These are phyloP conservation scores for Metschnikowia lunata DNA, from an alignment of 805 yeast species.

Conservation along the genomic window DNA sequence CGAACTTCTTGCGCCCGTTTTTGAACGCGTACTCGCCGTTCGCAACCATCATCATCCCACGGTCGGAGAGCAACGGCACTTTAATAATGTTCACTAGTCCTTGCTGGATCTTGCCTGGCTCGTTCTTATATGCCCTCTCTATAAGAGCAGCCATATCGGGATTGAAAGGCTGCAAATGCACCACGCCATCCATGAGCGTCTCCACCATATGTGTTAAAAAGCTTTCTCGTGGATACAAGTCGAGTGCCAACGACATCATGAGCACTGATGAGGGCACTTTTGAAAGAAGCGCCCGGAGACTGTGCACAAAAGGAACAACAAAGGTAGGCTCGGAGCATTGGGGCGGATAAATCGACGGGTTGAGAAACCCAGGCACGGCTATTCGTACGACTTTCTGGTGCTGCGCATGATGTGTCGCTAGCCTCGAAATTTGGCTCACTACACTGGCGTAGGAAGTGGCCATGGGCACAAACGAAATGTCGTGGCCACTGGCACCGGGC, in stretches of 20 bases:
- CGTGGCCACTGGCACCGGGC: constrained; percentile 63
- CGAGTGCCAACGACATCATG: constrained; percentile 56
- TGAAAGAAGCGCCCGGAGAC: constrained; percentile 51
- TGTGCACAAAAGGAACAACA: constrained; percentile 57
- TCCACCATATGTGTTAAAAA: constrained; percentile 50
- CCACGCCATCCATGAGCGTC: constrained; percentile 56
- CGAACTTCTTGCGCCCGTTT: constrained; percentile 78
- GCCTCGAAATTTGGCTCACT: constrained; percentile 40
- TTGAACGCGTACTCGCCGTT: constrained; percentile 80
- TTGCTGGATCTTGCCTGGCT: constrained; percentile 75
- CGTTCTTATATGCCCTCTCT: constrained; percentile 65
- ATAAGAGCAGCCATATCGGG: constrained; percentile 63
- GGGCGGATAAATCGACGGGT: constrained; percentile 71
- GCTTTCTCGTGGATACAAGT: constrained; percentile 55
- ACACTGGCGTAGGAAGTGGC: constrained; percentile 17
- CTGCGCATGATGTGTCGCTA: constrained; percentile 33
- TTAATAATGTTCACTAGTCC: constrained; percentile 78
- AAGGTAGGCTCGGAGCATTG: constrained; percentile 40
- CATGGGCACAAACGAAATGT: constrained; percentile 53
- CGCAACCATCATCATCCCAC: constrained; percentile 75
- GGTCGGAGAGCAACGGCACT: constrained; percentile 65
- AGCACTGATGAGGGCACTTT: constrained; percentile 47
- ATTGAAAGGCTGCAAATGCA: constrained; percentile 77
- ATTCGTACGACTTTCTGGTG: constrained; percentile 54
- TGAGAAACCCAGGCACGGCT: constrained; percentile 70